Evolutionary conservation across 2,329 filamentous ascomycete species (phyloP), one percentile per base, ranked within the genome.

Genomic region (Penicillium sp.): DNA sequence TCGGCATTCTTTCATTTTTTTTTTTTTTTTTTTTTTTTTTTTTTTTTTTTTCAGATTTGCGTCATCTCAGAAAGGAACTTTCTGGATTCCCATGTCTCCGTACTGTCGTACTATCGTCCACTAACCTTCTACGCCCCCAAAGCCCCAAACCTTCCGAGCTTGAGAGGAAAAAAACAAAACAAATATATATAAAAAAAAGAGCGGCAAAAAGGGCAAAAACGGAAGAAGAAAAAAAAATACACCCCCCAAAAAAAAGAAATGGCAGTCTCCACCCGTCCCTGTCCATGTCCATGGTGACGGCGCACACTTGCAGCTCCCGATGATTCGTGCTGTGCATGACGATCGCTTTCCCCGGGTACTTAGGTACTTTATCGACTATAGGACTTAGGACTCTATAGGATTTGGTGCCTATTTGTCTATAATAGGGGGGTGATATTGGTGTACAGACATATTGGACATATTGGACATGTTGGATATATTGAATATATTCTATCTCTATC

Each of bases 201-300:
- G 36, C 12, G 9, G 23, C 21, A 42, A 42, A n/a, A 44, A 44
- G 5, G 13, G 42, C 15, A 17, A 43, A 43, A 43, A 43, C 7
- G 15, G 8, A n/a, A 27, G 25, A 43, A 2, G 23, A 21, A 19
- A 9, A 15, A 23, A 23, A 10, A 8, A n/a, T 6, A 9, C 7
- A 7, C 6, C 8, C 8, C 12, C 31, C 29, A 29, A 35, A 23
- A 21, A 8, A 9, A 17, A 35, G n/a, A 47, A 56, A 23, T 47
- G 43, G 21, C 13, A 36, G 56, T 39, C 63, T 65, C 62, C 65
- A 64, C 63, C 51, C 6, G 64, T 66, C 62, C 64, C 64, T 68
- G 60, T 64, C 65, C 63, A 68, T 62, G 65, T 63, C 65, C 63
- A 63, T 53, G 63, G 66, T 65, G 60, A 68, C 59, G 61, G 61